Evolutionary conservation across 169 alveolate genomes (phyloP).

Genomic region (Besnoitia besnoiti): DNA sequence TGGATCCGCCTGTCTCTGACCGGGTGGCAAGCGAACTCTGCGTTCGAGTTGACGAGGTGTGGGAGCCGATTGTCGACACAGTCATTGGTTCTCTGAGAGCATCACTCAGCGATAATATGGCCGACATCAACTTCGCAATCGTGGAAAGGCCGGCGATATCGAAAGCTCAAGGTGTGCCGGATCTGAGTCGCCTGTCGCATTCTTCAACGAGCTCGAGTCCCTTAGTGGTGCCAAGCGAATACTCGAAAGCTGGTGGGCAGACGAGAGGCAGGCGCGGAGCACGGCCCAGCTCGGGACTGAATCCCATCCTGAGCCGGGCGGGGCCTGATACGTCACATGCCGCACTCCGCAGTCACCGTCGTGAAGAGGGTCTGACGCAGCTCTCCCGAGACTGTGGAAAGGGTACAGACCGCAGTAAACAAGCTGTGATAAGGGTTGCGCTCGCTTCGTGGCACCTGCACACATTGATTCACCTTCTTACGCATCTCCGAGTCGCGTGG

Average conservation of each 20-base stretch:
- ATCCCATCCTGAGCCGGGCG: not conserved
- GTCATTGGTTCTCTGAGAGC: not conserved
- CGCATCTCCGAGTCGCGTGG: constrained; percentile 27
- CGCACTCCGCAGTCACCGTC: not conserved
- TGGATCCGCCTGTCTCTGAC: too few relatives aligned
- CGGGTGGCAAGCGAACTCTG: too few relatives aligned
- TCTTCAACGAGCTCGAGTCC: too few relatives aligned
- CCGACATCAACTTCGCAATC: not conserved
- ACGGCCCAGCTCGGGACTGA: not conserved
- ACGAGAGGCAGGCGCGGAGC: not conserved
- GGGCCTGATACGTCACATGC: not conserved
- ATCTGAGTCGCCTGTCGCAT: not conserved
- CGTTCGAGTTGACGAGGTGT: not conserved
- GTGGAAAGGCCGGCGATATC: not conserved
- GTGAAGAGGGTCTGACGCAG: not conserved
- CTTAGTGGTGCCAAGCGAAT: not conserved
- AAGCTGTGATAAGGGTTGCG: not conserved
- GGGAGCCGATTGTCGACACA: constrained; percentile 18
- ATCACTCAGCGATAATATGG: not conserved
- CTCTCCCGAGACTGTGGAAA: not conserved
- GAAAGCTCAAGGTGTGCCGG: not conserved
- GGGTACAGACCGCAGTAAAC: not conserved
- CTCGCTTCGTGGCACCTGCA: constrained; percentile 36
- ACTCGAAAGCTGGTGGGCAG: not conserved
- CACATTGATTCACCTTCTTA: not conserved